Conservation (phyloP, 179 eudicot species). For the Sideroxylon spinosum region DNA sequence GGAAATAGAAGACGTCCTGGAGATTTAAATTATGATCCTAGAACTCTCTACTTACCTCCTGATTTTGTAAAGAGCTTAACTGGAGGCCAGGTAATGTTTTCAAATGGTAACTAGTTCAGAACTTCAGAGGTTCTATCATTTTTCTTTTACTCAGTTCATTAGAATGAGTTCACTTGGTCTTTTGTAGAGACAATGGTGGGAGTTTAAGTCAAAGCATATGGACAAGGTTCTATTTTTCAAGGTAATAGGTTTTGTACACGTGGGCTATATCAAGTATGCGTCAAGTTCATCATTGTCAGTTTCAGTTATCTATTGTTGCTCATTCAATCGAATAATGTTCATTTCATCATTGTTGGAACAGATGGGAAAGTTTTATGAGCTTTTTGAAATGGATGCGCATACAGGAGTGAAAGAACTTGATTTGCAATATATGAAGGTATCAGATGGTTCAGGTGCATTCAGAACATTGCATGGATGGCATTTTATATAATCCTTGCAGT, state of each 20-base stretch:
- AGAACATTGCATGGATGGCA: no score
- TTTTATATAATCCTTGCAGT: neutral
- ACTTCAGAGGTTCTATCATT: constrained; percentile 1
- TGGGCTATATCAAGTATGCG: neutral
- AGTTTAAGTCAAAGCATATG: constrained; percentile 93
- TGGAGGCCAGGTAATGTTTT: constrained; percentile 72
- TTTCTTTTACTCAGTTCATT: constrained; percentile 6
- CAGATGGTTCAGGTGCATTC: constrained; percentile 6
- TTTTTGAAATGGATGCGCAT: constrained; percentile 99
- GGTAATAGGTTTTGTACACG: constrained; percentile 38
- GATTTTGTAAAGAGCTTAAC: constrained; percentile 59
- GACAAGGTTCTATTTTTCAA: constrained; percentile 97
- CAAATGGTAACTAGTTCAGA: neutral
- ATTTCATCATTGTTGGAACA: constrained; percentile 23
- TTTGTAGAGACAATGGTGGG: constrained; percentile 99
- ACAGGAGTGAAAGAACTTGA: constrained; percentile 91
- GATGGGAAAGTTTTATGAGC: constrained; percentile 99
- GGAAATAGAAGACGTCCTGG: constrained; percentile 63
- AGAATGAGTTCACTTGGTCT: constrained; percentile 16
- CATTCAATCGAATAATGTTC: constrained; percentile 3
- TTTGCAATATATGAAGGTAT: constrained; percentile 97
- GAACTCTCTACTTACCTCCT: constrained; percentile 78
- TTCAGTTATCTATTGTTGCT: neutral
- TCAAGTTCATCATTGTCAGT: neutral
- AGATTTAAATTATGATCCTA: constrained; percentile 74